Base-by-base conservation (phyloP, 2,329 filamentous ascomycete species). In the Pseudogymnoascus destructans region DNA sequence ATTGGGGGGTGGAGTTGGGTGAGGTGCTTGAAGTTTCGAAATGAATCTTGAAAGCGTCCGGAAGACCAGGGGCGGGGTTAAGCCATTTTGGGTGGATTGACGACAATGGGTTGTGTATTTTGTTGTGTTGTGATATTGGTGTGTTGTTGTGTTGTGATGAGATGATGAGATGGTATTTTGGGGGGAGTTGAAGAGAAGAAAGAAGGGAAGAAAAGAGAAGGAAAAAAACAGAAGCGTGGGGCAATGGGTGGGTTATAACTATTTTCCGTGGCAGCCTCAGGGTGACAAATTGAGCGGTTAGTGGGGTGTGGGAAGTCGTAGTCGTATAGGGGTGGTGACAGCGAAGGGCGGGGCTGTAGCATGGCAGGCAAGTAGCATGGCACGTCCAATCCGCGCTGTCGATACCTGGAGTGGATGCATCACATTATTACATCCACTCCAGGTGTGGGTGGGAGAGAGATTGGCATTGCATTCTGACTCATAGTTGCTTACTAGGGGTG, bases 11-110 rank as follows among this genome's bases (percentile, higher is more conserved):
- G 23, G 52, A 21, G 23, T 55, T 55, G 52, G 52, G 52, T 30
- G 17, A 19, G 52, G 13, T 55, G 52, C 35, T 55, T 19, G n/a
- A 27, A 30, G 21, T 33, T 19, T 55, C 27, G 52, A 55, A 55
- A 21, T 55, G 52, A 55, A 55, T 55, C 52, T 55, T 55, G 52
- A 36, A 55, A 30, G 52, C 17, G 25, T 55, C 25, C 15, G 52
- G 52, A 21, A 35, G 27, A 30, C 19, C n/a, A 55, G n/a, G 30
- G 52, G 25, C 17, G 52, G 21, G 52, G 21, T 30, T 55, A 35
- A 30, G 52, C 40, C 40, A 49, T 49, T 36, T 36, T 36, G n/a
- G n/a, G 33, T 15, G 23, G 5, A 15, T 13, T 13, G 33, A 36
- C 15, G 33, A 36, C 33, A n/a, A 36, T 36, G 33, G 33, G 11